Conservation (phyloP, 164 flowering plant species). For the Berberis thunbergii region DNA sequence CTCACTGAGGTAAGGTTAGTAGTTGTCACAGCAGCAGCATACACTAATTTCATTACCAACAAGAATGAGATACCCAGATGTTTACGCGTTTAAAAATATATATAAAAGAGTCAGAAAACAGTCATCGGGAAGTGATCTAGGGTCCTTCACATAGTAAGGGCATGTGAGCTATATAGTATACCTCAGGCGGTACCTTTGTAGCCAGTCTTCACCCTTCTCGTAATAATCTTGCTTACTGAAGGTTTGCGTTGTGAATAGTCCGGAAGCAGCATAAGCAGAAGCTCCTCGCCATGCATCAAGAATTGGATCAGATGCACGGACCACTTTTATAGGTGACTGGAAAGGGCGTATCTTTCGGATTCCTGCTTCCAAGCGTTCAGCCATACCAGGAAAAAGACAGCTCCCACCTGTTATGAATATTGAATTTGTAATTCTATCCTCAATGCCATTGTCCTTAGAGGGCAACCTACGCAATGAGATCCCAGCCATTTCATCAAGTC, state of each 20-base stretch:
- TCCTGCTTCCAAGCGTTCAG: slow-evolving; percentile 76
- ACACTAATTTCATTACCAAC: too few species aligned
- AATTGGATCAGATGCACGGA: slow-evolving; percentile 67
- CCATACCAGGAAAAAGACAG: slow-evolving; percentile 65
- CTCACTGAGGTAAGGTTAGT: too few species aligned
- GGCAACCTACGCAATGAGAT: slow-evolving; percentile 70
- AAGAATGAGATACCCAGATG: too few species aligned
- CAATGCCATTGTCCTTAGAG: slow-evolving; percentile 21
- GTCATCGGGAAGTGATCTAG: too few species aligned
- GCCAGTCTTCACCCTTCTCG: slow-evolving; percentile 93
- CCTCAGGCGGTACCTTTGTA: slow-evolving; percentile 48
- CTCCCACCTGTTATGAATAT: slow-evolving; percentile 87
- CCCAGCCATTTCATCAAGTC: slow-evolving; percentile 91
- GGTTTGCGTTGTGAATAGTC: slow-evolving; percentile 48
- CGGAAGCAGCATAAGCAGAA: slow-evolving; percentile 51
- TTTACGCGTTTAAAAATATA: too few species aligned
- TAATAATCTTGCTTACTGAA: slow-evolving; percentile 67
- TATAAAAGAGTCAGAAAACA: too few species aligned
- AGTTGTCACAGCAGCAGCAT: too few species aligned
- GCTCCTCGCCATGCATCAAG: slow-evolving; percentile 97
- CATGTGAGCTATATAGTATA: slow-evolving; percentile 34
- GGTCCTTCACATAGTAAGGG: neutral
- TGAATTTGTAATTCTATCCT: slow-evolving; percentile 56
- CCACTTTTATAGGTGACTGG: slow-evolving; percentile 57
- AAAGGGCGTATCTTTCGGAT: slow-evolving; percentile 83